These are phyloP conservation scores for Monilinia laxa DNA, from an alignment of 2,329 filamentous ascomycete species.

Conservation along the genomic window DNA sequence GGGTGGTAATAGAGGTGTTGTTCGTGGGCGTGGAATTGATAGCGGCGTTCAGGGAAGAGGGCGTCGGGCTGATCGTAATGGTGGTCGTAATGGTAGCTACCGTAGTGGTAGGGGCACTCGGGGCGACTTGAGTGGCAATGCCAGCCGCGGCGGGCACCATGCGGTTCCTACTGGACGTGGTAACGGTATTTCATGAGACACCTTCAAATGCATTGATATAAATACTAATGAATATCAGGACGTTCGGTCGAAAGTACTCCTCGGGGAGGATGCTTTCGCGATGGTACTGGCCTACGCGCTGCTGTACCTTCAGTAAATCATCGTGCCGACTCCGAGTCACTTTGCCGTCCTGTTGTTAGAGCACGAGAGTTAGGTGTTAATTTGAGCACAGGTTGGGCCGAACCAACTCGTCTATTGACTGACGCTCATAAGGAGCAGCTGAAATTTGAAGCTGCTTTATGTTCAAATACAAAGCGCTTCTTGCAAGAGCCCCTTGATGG, in stretches of 20 bases:
- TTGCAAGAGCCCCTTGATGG: conserved; percentile 1
- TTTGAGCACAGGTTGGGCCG: conserved; percentile 14
- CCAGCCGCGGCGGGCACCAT: neutral
- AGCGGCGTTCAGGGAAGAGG: neutral
- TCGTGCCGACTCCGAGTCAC: neutral
- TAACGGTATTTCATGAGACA: conserved; percentile 2
- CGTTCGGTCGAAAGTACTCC: conserved; percentile 5
- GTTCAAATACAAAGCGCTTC: neutral
- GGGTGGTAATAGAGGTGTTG: neutral
- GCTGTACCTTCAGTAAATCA: neutral
- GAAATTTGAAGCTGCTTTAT: neutral
- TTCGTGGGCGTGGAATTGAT: neutral
- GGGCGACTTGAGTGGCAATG: conserved; percentile 7
- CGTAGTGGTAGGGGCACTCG: conserved; percentile 3
- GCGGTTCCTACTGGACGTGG: neutral
- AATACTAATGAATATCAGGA: neutral
- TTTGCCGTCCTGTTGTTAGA: neutral
- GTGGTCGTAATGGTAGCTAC: neutral
- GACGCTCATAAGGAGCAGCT: neutral
- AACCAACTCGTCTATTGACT: conserved; percentile 8
- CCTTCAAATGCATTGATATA: neutral
- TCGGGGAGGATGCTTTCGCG: conserved; percentile 11
- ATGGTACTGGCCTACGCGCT: neutral
- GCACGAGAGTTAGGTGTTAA: neutral
- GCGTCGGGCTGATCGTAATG: neutral